Evolutionary conservation across 208 protist genomes (phyloP).

Genomic region (Strigomonas culicis): DNA sequence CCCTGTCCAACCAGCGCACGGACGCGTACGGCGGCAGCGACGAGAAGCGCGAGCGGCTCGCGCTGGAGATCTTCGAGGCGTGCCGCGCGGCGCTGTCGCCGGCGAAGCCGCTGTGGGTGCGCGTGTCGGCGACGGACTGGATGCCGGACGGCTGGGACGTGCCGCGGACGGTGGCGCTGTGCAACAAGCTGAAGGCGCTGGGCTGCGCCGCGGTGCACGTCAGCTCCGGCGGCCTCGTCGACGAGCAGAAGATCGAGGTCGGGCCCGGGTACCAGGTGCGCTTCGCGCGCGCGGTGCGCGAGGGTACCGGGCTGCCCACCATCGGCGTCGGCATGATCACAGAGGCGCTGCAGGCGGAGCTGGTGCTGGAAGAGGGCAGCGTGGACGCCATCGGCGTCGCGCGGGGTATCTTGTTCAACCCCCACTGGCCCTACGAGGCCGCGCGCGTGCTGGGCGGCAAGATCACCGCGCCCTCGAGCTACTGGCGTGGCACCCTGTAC

Average conservation of each 20-base stretch:
- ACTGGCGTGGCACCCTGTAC: constrained; percentile 1
- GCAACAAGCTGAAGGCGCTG: constrained; percentile 36
- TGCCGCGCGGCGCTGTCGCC: constrained; percentile 29
- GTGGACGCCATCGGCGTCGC: constrained; percentile 68
- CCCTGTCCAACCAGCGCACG: constrained; percentile 63
- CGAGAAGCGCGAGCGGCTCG: constrained; percentile 72
- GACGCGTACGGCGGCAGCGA: constrained; percentile 81
- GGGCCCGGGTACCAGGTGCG: constrained; percentile 33
- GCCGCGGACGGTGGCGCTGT: constrained; percentile 21
- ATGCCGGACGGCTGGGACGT: constrained; percentile 40
- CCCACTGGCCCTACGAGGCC: constrained; percentile 45
- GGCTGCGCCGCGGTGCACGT: constrained; percentile 57
- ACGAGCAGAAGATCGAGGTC: constrained; percentile 43
- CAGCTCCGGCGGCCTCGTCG: constrained; percentile 59
- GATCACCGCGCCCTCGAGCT: constrained; percentile 15
- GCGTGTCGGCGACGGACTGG: constrained; percentile 67
- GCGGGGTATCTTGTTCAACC: constrained; percentile 61
- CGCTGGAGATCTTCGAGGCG: constrained; percentile 57
- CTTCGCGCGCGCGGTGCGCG: constrained; percentile 54
- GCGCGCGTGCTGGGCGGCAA: constrained; percentile 20
- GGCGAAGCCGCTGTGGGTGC: constrained; percentile 73
- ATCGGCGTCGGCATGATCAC: constrained; percentile 70
- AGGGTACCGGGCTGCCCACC: constrained; percentile 33
- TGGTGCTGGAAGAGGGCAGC: constrained; percentile 18
- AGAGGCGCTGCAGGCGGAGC: constrained; percentile 42